Evolutionary conservation across 2,329 filamentous ascomycete species (phyloP), one percentile per base, ranked within the genome.

Genomic region (Cryphonectria carpinicola): DNA sequence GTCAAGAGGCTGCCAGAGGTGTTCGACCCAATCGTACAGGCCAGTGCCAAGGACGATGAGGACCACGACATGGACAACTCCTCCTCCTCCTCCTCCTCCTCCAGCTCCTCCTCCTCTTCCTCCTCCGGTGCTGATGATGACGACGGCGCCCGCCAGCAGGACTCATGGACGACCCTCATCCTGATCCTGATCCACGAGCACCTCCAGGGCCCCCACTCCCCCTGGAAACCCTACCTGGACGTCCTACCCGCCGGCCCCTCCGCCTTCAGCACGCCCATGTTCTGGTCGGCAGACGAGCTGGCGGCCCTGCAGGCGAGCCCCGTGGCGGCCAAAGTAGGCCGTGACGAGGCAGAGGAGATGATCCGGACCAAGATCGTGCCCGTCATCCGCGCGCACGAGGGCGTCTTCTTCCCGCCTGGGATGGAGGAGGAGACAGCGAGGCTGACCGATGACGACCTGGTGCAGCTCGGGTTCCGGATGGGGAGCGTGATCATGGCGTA

Each of bases 401-500:
- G 76, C 4, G 74, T 87, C 1, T 90, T 89, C 70, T 85, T 82
- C 58, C 79, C 81, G 0, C 73, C 73, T 0, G 79, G 78, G 0
- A 76, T 81, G 74, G 74, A 72, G 7, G 7, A 32, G 32, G 32
- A 32, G 32, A 32, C 32, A 4, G 2, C 77, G 10, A 1, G 3
- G 10, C 37, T 82, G 8, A 77, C 74, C 17, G 86, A 88, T 37
- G 80, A 81, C 1, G 80, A 86, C 35, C 78, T 89, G 1, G 73
- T 88, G 2, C 73, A 74, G 10, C 77, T 90, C 25, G 92, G 92
- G 67, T 94, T 97, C 78, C 86, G 89, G 11, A 95, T 97, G 90
- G 94, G 93, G 1, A 95, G 92, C 72, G 89, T 92, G 22, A 95
- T 97, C 74, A 97, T 97, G 94, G 92, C 94, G 0, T 97, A 97